Evolutionary conservation across 2,329 filamentous ascomycete genomes (phyloP).

Genomic region (Cadophora luteo-olivacea): DNA sequence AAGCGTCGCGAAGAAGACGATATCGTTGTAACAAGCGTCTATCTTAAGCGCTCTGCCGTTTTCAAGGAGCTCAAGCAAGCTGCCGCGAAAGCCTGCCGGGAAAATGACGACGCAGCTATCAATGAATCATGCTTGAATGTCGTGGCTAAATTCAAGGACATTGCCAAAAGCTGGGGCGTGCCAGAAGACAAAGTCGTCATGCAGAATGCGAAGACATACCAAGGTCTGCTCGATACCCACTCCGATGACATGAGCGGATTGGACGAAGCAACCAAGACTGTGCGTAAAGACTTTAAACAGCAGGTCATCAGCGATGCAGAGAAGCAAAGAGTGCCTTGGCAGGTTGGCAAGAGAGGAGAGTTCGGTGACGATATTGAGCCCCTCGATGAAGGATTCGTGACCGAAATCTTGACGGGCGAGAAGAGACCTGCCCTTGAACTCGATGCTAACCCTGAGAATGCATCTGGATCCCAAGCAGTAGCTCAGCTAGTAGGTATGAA

Average conservation of each 20-base stretch:
- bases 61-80: conserved; percentile 32
- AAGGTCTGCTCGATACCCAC: conserved; percentile 22
- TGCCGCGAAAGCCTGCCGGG: conserved; percentile 27
- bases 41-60: conserved; percentile 35
- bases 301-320: conserved; percentile 30
- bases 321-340: conserved; percentile 28
- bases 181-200: conserved; percentile 21
- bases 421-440: not conserved
- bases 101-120: conserved; percentile 22
- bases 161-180: conserved; percentile 30
- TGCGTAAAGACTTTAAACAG: conserved; percentile 17
- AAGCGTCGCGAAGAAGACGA: conserved; percentile 30
- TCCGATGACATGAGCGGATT: conserved; percentile 11
- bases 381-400: conserved; percentile 27
- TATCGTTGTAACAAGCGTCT: conserved; percentile 32
- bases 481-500: conserved; percentile 7
- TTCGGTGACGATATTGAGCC: conserved; percentile 30
- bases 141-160: conserved; percentile 27
- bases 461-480: not conserved
- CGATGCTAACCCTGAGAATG: not conserved
- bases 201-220: conserved; percentile 33
- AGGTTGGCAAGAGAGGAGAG: conserved; percentile 32
- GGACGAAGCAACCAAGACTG: conserved; percentile 15
- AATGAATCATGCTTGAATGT: conserved; percentile 24
- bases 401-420: conserved; percentile 31